Percentiles rank a stretch among this genome's conserved stretches.
Conservation (phyloP, 2,329 filamentous ascomycete genomes). For the Fusarium sacchari region DNA sequence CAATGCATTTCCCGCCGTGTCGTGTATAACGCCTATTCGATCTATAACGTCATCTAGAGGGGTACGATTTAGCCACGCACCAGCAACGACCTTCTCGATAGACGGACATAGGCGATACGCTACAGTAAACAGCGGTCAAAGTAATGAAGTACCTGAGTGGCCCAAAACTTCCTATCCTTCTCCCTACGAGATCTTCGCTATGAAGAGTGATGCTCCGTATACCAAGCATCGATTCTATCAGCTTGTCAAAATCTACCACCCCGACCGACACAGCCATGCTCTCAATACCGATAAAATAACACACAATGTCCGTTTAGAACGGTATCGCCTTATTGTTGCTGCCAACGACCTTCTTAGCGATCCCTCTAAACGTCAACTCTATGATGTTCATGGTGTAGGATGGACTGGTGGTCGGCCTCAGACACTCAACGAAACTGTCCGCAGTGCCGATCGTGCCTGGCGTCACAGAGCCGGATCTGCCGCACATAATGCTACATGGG, state of each 20-base stretch:
- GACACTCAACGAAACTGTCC: slow-evolving; percentile 52
- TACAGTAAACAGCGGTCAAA: slow-evolving; percentile 25
- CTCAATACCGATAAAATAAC: slow-evolving; percentile 48
- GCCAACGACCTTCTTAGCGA: slow-evolving; percentile 91
- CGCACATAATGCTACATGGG: slow-evolving; percentile 89
- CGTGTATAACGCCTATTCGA: slow-evolving; percentile 10
- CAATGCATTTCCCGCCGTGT: slow-evolving; percentile 33
- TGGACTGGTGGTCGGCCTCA: slow-evolving; percentile 74
- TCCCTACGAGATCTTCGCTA: slow-evolving; percentile 88
- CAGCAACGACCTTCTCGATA: slow-evolving; percentile 1
- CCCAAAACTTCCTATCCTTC: slow-evolving; percentile 68
- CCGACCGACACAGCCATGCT: slow-evolving; percentile 69
- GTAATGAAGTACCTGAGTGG: slow-evolving; percentile 52
- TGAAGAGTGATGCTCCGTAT: slow-evolving; percentile 71
- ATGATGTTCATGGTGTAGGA: slow-evolving; percentile 83
- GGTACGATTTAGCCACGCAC: slow-evolving; percentile 12
- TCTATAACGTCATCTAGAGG: slow-evolving; percentile 41
- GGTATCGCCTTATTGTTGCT: slow-evolving; percentile 87
- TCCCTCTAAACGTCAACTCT: slow-evolving; percentile 78
- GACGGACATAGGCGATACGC: slow-evolving; percentile 35
- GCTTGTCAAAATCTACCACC: slow-evolving; percentile 95
- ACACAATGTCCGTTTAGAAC: slow-evolving; percentile 76
- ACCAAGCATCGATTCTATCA: slow-evolving; percentile 87
- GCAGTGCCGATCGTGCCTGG: slow-evolving; percentile 60
- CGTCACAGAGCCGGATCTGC: slow-evolving; percentile 58